A percentile compares a stretch with the other conserved stretches of the same genome.
phyloP scores from a whole-genome alignment of 306 rosid genomes.

The Geum urbanum region DNA sequence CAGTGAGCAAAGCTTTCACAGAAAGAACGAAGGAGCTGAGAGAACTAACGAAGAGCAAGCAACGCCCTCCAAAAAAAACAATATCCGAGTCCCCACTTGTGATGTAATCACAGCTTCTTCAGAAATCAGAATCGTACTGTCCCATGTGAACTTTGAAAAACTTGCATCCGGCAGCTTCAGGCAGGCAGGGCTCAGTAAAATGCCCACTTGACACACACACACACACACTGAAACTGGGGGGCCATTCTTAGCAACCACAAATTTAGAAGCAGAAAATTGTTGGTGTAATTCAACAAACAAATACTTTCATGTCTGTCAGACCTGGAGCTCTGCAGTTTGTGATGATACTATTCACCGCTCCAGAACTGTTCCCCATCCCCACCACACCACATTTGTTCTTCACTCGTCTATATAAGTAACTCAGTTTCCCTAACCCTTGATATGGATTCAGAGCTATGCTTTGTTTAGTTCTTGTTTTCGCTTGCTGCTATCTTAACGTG shows the following conservation, averaged over 20 bases:
- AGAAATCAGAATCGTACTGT: slow-evolving; percentile 20
- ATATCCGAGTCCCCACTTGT: slow-evolving; percentile 19
- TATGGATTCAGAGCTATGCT: not conserved
- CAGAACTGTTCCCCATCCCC: slow-evolving; percentile 11
- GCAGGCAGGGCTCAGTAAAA: not conserved
- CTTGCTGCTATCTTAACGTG: not conserved
- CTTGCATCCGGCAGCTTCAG: not conserved
- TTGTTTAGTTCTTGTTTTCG: not conserved
- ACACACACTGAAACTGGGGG: not conserved
- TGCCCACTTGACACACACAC: slow-evolving; percentile 2
- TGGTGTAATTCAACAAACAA: not conserved
- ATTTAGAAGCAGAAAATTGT: not conserved
- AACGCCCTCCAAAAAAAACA: not conserved
- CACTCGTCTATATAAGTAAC: not conserved
- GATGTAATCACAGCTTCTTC: slow-evolving; percentile 6
- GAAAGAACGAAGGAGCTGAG: slow-evolving; percentile 9
- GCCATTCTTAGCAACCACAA: slow-evolving; percentile 16
- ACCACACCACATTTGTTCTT: slow-evolving; percentile 5
- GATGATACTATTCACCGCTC: not conserved
- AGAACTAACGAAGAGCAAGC: not conserved
- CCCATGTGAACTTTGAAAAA: slow-evolving; percentile 21
- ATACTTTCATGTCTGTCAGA: slow-evolving; percentile 14
- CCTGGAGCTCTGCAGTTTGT: slow-evolving; percentile 10
- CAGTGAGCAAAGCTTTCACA: not conserved
- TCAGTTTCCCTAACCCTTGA: not conserved